A percentile compares a stretch with the other conserved stretches of the same genome.
Conservation (phyloP, 2,329 filamentous ascomycete genomes). For the Beauveria sp. region DNA sequence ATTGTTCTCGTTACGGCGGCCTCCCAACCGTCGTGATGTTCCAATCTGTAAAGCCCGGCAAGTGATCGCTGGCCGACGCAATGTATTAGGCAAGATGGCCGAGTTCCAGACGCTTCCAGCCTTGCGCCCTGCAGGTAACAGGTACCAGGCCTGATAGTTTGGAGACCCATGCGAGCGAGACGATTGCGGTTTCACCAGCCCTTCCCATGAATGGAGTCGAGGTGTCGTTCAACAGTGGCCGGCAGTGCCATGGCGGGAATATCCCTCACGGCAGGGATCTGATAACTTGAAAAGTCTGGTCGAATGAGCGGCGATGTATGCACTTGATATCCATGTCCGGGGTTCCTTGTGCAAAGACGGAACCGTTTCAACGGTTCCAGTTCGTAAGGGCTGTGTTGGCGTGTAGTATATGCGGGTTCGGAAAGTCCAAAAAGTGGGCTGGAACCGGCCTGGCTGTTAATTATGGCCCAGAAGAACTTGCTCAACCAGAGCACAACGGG, state of each 20-base stretch:
- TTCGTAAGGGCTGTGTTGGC: not conserved
- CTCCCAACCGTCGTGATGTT: not conserved
- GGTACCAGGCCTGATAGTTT: not conserved
- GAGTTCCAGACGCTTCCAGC: not conserved
- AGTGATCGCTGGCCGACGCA: not conserved
- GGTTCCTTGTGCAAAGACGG: not conserved
- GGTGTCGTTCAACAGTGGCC: not conserved
- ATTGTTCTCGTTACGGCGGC: not conserved
- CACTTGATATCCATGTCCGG: not conserved
- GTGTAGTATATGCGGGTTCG: not conserved
- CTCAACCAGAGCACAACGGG: conserved; percentile 34
- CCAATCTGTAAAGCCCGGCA: not conserved
- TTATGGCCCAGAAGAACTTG: not conserved
- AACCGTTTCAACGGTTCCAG: not conserved
- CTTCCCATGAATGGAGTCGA: not conserved
- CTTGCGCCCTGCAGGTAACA: not conserved
- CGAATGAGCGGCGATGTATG: not conserved
- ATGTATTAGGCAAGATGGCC: not conserved
- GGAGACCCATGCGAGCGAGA: not conserved
- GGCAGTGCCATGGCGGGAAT: not conserved
- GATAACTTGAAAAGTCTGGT: not conserved
- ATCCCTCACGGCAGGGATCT: not conserved
- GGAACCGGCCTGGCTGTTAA: not conserved
- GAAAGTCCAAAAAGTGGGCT: not conserved
- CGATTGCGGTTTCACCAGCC: not conserved